Evolutionary conservation across 2,329 filamentous ascomycete species (phyloP), one percentile per base, ranked within the genome.

Genomic region (Ophiostoma sp.): DNA sequence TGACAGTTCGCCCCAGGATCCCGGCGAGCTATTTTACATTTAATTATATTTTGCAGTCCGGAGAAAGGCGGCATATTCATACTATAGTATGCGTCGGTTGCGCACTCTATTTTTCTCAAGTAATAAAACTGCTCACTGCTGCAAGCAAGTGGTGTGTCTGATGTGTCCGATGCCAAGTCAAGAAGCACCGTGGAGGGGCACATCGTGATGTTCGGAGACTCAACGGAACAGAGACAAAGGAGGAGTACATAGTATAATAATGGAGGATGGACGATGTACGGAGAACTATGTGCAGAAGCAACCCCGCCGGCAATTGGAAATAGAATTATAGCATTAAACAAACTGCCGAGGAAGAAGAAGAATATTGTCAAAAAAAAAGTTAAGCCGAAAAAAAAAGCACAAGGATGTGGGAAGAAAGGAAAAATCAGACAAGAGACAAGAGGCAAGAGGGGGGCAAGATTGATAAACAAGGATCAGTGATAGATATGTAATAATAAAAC

Each of bases 381-480:
- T 8, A 48, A n/a, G 8, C 44, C 44, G 44, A 48, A 48, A 44
- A 48, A 54, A 11, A 31, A 35, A 33, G 27, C 13, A 33, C 27
- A 62, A 31, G 57, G 10, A 20, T 10, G 15, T 15, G 57, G 10
- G 4, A 62, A 6, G 57, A 54, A 62, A 62, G 57, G n/a, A 62
- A 33, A 33, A 60, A 35, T 33, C 23, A 39, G 35, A 39, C 35
- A 65, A 64, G 4, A 31, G 27, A 31, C 31, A 64, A 0, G 5
- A 64, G 20, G 4, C 27, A 64, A 64, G 20, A 27, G 17, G 36
- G 33, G 23, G 62, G 20, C 31, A 66, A 36, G 62, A 41, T 66
- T 36, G 62, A 66, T 36, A 66, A 66, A 66, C 62, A 66, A 39
- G 33, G 62, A 66, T 41, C 62, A 62, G 57, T 62, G 57, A 62